Base-by-base conservation (phyloP, 176 grass and related monocot species). In the Bothriochloa decipiens region DNA sequence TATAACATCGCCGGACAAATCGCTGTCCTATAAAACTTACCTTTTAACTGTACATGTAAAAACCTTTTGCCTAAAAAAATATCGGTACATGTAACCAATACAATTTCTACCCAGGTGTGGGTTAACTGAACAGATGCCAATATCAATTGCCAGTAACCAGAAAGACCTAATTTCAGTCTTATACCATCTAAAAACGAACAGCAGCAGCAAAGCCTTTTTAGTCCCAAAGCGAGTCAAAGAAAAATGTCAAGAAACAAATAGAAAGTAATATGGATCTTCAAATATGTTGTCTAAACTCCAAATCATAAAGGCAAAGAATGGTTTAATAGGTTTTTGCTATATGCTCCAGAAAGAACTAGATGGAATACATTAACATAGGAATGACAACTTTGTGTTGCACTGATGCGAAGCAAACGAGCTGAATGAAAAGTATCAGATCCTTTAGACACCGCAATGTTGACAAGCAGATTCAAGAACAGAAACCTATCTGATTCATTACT, bases 401-500 rank as follows among this genome's bases (percentile, higher is more conserved):
- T 28, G 40, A 85, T 36, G 41, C 16, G 26, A 70, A 17, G 27
- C 23, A 79, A 46, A 45, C 18, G n/a, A 14, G 50, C 71, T 71
- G 45, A 61, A 71, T 12, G 22, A 20, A 18, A 69, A 71, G 18
- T 46, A 71, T 53, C 11, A 80, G 29, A 65, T 11, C 41, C 15
- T 80, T 79, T 39, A 86, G 46, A 74, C 11, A 15, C 32, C 12
- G 11, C 11, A 72, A 68, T 42, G 23, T 58, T 43, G 53, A 36
- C n/a, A 55, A 55, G 42, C 22, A 68, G 5, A 67, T 11, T 18
- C 5, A 41, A 76, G 8, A 67, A 74, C 22, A 42, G 9, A 75
- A 33, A 23, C 55, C 29, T 60, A 25, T 23, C 55, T 60, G 22
- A 23, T 23, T 20, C 43, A 52, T 32, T 53, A 35, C 35, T 53